Evolutionary conservation across 352 stramenopile species (phyloP), one percentile per base, ranked within the genome.

Genomic region (Phytophthora constricta): DNA sequence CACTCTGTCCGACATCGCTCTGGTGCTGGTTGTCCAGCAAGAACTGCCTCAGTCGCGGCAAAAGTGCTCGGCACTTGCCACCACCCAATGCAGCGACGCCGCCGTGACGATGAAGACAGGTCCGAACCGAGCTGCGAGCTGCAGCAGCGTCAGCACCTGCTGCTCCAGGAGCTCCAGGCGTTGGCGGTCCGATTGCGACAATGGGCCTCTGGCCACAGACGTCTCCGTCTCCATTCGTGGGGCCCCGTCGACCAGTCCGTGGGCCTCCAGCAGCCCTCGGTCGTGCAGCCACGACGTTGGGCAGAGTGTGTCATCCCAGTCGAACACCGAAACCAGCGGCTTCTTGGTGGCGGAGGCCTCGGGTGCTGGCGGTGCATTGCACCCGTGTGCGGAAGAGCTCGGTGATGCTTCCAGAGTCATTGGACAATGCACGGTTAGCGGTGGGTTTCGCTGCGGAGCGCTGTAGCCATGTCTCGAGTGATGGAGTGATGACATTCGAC

Each of bases 221-320:
- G 58, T 72, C 25, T 72, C 65, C 11, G 68, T 56, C 19, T 68
- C 65, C 58, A 72, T 68, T 39, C 58, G 56, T 9, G 65, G 49
- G n/a, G 61, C 68, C 22, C 43, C 54, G 9, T 86, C 60, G 17
- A 86, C 56, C 34, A 88, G 67, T 13, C 75, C 65, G 31, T 84
- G 62, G 9, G 70, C 62, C 1, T 77, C 77, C 28, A 90, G 67
- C 22, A 87, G 57, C 5, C 75, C 79, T 10, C 79, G 69, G 5
- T 56, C 56, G 41, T 83, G 75, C 48, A 90, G 66, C 81, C 81
- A 90, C 45, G 65, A 82, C 64, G 77, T 84, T 7, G 81, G 81
- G 31, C 81, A 90, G 5, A 90, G 68, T 23, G 81, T 90, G 69
- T 90, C 81, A 37, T 90, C 81, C 81, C 81, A 90, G 63, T 90